Evolutionary conservation across 495 filamentous ascomycete species (phyloP).

Genomic region (Penicillium fimorum): DNA sequence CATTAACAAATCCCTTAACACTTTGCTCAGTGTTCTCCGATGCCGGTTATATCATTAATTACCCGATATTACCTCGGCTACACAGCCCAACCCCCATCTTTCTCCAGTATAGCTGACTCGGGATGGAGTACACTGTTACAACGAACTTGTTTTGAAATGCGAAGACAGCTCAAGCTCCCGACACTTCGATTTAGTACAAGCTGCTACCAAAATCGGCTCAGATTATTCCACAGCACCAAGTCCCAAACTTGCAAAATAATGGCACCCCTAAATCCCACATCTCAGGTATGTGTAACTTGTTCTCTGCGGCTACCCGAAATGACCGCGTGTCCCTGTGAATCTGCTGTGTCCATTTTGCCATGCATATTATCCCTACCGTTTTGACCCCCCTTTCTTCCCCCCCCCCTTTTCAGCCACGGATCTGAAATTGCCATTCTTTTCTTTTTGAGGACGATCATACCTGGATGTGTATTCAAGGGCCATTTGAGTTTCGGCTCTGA

Average conservation of each 20-base stretch:
- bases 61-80: slow-evolving; percentile 14
- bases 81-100: background rate
- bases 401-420: slow-evolving; percentile 4
- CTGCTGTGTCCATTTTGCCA: slow-evolving; percentile 13
- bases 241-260: slow-evolving; percentile 17
- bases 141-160: background rate
- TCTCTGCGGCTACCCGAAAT: slow-evolving; percentile 10
- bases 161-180: background rate
- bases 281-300: slow-evolving; percentile 30
- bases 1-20: too few relatives aligned
- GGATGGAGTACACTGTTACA: background rate
- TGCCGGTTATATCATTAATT: slow-evolving; percentile 8
- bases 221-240: background rate
- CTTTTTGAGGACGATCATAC: background rate
- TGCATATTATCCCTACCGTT: slow-evolving; percentile 6
- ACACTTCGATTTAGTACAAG: background rate
- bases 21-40: background rate
- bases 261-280: slow-evolving; percentile 37
- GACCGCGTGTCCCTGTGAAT: slow-evolving; percentile 9
- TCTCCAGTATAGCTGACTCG: background rate
- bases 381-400: background rate
- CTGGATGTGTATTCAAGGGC: background rate
- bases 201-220: background rate
- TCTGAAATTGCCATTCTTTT: slow-evolving; percentile 5
- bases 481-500: slow-evolving; percentile 12